Evolutionary conservation across 768 basidiomycete species (phyloP), one percentile per base, ranked within the genome.

Genomic region (Nidularia sp.): DNA sequence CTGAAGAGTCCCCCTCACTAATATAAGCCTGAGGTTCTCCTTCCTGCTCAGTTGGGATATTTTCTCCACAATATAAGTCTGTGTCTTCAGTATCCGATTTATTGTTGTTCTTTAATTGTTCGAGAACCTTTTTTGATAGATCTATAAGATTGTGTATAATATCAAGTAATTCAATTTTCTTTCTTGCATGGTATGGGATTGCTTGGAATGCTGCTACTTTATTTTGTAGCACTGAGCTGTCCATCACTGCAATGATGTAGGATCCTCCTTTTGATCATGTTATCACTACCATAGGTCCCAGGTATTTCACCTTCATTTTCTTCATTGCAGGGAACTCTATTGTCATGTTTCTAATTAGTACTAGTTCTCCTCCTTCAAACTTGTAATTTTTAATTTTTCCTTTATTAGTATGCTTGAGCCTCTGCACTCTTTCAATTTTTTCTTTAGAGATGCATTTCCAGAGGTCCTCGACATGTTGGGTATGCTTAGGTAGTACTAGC

Each of bases 311-410:
- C 10, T 57, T 58, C 32, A 62, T 60, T 42, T 70, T 70, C 1
- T 47, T 18, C 32, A 61, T 57, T 5, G 66, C 32, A 0, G 61
- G 56, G 10, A 31, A 55, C 34, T 65, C 62, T 5, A 61, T 47
- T 1, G 22, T 34, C 2, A 67, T 67, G 49, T 77, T 74, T 6
- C 66, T 55, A 1, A 71, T 59, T 0, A 75, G 50, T 0, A 75
- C 66, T 0, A 78, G 56, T 2, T 63, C 62, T 8, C 71, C 71
- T 2, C 51, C 52, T 12, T 58, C 34, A 51, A 70, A 75, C 18
- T 62, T 35, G 50, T 50, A 67, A 15, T 67, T 52, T 2, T 46
- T 43, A 34, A 71, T 67, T 1, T 49, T 54, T 15, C 54, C 7
- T 1, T 49, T 50, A 43, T 67, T 61, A 0, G 60, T 50, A 9